phyloP scores from a whole-genome alignment of 345 rosid species.

The Linum usitatissimum region DNA sequence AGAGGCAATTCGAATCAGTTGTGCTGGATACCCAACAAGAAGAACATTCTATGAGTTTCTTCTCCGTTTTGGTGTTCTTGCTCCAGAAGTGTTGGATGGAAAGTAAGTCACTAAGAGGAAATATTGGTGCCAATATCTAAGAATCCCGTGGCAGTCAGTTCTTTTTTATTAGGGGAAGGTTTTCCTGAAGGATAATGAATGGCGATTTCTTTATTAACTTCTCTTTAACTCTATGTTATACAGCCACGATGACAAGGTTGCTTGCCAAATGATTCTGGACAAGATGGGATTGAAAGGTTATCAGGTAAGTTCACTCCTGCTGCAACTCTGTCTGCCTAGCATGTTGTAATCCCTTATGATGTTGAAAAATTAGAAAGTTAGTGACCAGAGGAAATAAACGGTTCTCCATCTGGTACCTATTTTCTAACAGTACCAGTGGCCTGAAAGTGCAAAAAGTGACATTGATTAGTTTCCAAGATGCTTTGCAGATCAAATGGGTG shows the following conservation, averaged over 20 bases:
- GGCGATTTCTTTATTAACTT: slow-evolving; percentile 6
- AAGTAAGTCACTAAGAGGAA: slow-evolving; percentile 34
- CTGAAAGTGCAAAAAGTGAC: too few relatives aligned
- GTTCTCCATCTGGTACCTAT: too few relatives aligned
- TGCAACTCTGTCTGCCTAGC: not conserved
- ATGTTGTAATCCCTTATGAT: not conserved
- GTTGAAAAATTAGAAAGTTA: too few relatives aligned
- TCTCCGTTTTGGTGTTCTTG: slow-evolving; percentile 92
- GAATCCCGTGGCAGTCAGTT: too few relatives aligned
- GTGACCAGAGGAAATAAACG: not conserved
- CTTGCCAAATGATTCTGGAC: slow-evolving; percentile 82
- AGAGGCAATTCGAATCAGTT: slow-evolving; percentile 98
- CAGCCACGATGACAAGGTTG: slow-evolving; percentile 90
- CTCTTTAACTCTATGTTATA: slow-evolving; percentile 11
- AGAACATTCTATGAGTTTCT: slow-evolving; percentile 93
- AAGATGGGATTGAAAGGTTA: slow-evolving; percentile 88
- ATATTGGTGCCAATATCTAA: not conserved
- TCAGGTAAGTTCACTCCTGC: slow-evolving; percentile 45
- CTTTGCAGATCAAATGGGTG: too few relatives aligned
- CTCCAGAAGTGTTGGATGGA: slow-evolving; percentile 91
- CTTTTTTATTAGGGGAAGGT: not conserved
- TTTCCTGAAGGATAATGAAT: not conserved
- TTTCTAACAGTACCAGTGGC: too few relatives aligned
- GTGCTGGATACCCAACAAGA: slow-evolving; percentile 99
- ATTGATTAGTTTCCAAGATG: too few relatives aligned